phyloP scores from a whole-genome alignment of 176 grass and related monocot genomes.

The Saccharum spontaneum region DNA sequence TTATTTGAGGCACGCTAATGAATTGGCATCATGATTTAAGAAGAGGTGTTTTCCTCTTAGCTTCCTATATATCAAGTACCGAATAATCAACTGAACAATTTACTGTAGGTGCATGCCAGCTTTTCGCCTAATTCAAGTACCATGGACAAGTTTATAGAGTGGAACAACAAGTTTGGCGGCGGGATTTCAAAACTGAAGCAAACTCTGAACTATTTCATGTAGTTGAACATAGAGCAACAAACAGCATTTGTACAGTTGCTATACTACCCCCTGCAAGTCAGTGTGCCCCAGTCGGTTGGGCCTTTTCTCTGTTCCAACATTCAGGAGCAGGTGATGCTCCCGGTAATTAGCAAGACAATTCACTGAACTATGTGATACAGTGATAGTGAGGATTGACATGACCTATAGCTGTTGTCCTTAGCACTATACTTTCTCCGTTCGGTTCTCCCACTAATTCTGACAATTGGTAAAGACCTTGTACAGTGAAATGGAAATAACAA shows the following conservation, averaged over 20 bases:
- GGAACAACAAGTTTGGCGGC: slow-evolving; percentile 68
- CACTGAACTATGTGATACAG: not conserved
- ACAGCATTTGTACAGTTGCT: not conserved
- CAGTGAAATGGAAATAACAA: not conserved
- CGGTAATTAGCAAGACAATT: not conserved
- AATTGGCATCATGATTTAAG: not conserved
- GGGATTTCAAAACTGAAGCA: slow-evolving; percentile 67
- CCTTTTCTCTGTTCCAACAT: too few species aligned
- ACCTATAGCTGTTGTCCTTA: not conserved
- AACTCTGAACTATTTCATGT: slow-evolving; percentile 63
- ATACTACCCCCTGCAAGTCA: not conserved
- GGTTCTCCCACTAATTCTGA: not conserved
- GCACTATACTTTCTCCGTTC: not conserved
- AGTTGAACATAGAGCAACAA: slow-evolving; percentile 25
- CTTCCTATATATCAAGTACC: not conserved
- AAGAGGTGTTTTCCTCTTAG: not conserved
- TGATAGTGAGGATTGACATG: not conserved
- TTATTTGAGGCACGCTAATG: not conserved
- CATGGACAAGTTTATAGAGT: slow-evolving; percentile 57
- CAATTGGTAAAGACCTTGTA: not conserved
- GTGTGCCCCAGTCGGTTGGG: not conserved
- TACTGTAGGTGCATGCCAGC: slow-evolving; percentile 68
- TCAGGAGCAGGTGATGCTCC: too few species aligned
- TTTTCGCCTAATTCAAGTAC: slow-evolving; percentile 57
- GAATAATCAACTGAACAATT: slow-evolving; percentile 2